These are phyloP conservation scores for Arctostaphylos glauca DNA, from an alignment of 148 eudicot genomes.

Conservation along the genomic window DNA sequence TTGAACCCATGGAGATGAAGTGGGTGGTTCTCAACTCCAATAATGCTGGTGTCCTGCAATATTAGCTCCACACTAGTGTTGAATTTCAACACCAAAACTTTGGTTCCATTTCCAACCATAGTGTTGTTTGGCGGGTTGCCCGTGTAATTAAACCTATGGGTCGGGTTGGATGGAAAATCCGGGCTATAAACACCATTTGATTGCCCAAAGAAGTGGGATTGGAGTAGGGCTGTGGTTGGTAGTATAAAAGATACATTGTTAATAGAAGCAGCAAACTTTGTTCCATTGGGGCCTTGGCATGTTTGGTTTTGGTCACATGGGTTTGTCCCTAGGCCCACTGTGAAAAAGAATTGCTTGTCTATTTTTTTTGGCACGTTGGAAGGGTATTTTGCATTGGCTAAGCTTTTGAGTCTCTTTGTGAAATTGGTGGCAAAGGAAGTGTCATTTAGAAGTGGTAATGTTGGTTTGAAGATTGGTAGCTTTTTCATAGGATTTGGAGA, in stretches of 20 bases:
- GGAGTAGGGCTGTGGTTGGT: conserved; percentile 33
- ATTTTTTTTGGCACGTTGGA: conserved; percentile 55
- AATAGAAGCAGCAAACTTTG: conserved; percentile 34
- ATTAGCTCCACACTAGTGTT: conserved; percentile 39
- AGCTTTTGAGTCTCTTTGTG: conserved; percentile 43
- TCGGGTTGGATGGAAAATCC: conserved; percentile 25
- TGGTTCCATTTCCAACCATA: conserved; percentile 31
- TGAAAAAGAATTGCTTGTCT: conserved; percentile 53
- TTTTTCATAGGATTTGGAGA: conserved; percentile 21
- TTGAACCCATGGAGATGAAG: conserved; percentile 37
- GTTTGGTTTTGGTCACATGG: conserved; percentile 46
- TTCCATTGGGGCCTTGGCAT: conserved; percentile 41
- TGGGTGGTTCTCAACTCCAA: conserved; percentile 38
- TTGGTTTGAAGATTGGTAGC: conserved; percentile 50
- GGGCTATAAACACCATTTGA: conserved; percentile 31
- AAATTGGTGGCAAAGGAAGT: conserved; percentile 47
- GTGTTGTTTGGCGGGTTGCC: conserved; percentile 36
- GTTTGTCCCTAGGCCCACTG: conserved; percentile 56
- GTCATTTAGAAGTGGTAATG: conserved; percentile 54
- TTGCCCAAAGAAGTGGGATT: conserved; percentile 29
- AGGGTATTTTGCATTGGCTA: conserved; percentile 49
- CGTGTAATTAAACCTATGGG: conserved; percentile 32
- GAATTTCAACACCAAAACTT: conserved; percentile 28
- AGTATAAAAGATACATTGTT: conserved; percentile 24
- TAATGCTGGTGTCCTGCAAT: conserved; percentile 38